phyloP scores from a whole-genome alignment of 129 eudicot species.

The Helianthus tuberosus region DNA sequence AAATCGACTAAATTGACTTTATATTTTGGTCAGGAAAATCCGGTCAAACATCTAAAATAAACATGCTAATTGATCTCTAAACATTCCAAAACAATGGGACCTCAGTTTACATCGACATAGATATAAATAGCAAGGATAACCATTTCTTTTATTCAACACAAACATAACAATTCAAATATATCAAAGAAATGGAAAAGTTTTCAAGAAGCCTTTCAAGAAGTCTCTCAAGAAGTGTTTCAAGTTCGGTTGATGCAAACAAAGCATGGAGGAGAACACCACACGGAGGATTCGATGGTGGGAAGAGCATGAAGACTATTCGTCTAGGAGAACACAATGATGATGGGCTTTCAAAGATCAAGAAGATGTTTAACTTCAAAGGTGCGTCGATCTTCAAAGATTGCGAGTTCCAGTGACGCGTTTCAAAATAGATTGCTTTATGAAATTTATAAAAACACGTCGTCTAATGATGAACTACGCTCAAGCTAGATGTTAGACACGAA shows the following conservation, averaged over 20 bases:
- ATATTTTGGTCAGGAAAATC: neutral
- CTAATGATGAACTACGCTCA: too few species aligned
- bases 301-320: constrained; percentile 20
- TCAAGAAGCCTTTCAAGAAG: constrained; percentile 28
- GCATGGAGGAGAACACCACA: constrained; percentile 25
- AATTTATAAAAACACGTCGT: too few species aligned
- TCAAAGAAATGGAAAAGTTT: constrained; percentile 23
- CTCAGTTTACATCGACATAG: neutral
- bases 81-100: neutral
- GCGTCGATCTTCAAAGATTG: neutral
- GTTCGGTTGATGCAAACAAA: constrained; percentile 24
- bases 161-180: neutral
- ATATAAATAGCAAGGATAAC: neutral
- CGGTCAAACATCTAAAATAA: neutral
- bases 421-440: too few species aligned
- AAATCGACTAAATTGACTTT: neutral
- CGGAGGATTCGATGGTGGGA: constrained; percentile 23
- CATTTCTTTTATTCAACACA: neutral
- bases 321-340: constrained; percentile 28
- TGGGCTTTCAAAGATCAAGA: constrained; percentile 13
- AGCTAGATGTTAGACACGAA: too few species aligned
- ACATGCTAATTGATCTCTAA: neutral
- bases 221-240: constrained; percentile 24
- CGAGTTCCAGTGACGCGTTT: too few species aligned
- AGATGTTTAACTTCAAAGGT: constrained; percentile 19